These are phyloP conservation scores for Termitomyces sp. DNA, from an alignment of 768 basidiomycete genomes.

Conservation along the genomic window DNA sequence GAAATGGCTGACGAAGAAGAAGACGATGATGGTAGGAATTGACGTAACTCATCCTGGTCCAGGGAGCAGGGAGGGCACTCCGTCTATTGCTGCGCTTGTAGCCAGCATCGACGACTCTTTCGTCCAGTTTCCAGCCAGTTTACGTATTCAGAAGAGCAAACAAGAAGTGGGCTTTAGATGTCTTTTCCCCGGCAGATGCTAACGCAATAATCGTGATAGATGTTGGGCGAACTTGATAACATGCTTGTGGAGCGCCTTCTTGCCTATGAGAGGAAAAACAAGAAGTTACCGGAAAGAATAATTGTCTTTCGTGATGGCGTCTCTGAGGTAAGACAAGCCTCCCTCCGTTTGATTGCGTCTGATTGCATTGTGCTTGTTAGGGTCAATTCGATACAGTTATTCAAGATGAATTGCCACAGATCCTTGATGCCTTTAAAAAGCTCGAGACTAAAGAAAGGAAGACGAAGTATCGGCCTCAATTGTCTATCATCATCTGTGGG, in stretches of 20 bases:
- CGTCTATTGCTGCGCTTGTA: constrained; percentile 81
- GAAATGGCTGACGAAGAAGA: constrained; percentile 58
- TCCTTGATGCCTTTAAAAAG: constrained; percentile 55
- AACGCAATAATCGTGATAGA: constrained; percentile 36
- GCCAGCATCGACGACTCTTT: constrained; percentile 67
- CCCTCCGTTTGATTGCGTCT: background rate
- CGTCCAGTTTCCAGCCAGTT: constrained; percentile 73
- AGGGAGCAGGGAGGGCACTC: constrained; percentile 61
- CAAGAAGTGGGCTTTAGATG: constrained; percentile 29
- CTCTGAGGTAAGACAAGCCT: constrained; percentile 50
- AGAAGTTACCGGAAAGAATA: constrained; percentile 58
- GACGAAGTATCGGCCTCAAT: constrained; percentile 48
- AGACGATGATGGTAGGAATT: constrained; percentile 82
- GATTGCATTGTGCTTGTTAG: constrained; percentile 27
- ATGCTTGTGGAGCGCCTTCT: constrained; percentile 73
- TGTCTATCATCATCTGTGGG: constrained; percentile 79
- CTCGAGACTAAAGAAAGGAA: constrained; percentile 36
- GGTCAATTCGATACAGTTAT: constrained; percentile 70
- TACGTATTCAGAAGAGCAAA: constrained; percentile 59
- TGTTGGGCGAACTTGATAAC: constrained; percentile 56
- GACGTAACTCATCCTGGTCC: constrained; percentile 82
- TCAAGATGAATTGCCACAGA: constrained; percentile 54
- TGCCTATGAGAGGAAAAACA: constrained; percentile 51
- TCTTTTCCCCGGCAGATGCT: background rate
- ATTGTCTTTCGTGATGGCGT: constrained; percentile 80